phyloP scores from a whole-genome alignment of 1,284 basidiomycete genomes.

The Limonomyces culmigenus region DNA sequence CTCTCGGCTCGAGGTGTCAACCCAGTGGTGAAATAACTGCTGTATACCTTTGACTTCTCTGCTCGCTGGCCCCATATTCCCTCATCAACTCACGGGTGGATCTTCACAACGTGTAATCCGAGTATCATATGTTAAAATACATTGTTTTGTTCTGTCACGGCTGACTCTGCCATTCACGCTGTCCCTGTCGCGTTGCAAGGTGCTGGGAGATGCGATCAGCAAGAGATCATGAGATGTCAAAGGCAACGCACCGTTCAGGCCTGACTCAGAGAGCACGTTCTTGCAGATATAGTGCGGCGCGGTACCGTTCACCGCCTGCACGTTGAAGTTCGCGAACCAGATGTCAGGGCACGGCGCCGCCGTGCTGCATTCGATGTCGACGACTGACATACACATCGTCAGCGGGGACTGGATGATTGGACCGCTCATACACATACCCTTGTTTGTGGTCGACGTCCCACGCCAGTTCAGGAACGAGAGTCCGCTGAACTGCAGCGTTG shows the following conservation, averaged over 20 bases:
- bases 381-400: constrained; percentile 19
- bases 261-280: constrained; percentile 25
- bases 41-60: constrained; percentile 5
- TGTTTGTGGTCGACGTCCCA: constrained; percentile 27
- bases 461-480: constrained; percentile 29
- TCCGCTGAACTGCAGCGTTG: constrained; percentile 28
- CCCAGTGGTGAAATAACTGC: constrained; percentile 26
- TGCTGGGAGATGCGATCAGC: too few species aligned
- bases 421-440: constrained; percentile 15
- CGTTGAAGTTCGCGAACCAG: constrained; percentile 23
- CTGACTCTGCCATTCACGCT: too few species aligned
- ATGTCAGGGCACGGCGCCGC: constrained; percentile 31
- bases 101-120: too few species aligned
- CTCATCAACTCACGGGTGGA: too few species aligned
- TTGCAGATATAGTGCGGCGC: constrained; percentile 24
- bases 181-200: too few species aligned
- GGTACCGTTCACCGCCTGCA: constrained; percentile 19
- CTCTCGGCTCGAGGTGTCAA: constrained; percentile 32
- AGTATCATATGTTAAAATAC: too few species aligned
- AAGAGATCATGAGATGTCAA: too few species aligned
- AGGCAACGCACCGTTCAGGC: constrained; percentile 19
- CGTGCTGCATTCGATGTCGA: constrained; percentile 36
- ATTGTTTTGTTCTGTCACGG: too few species aligned
- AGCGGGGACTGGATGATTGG: not conserved
- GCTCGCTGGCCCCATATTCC: too few species aligned